These are phyloP conservation scores for Ceratobasidium sp. DNA, from an alignment of 1,284 basidiomycete genomes.

Conservation along the genomic window DNA sequence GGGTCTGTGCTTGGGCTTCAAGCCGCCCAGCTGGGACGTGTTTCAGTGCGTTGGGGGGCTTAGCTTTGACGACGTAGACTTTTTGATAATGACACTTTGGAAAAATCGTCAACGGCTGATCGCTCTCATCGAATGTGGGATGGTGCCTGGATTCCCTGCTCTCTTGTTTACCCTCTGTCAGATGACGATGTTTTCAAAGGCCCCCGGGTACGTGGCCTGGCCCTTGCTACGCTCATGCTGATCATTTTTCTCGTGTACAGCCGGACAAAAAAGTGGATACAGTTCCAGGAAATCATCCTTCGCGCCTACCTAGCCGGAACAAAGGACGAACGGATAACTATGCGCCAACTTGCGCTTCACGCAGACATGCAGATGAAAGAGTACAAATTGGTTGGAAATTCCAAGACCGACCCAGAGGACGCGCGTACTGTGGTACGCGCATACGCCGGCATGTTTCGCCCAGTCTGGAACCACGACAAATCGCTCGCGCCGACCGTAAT, in stretches of 20 bases:
- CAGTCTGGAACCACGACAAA: background rate
- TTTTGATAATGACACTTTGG: conserved; percentile 21
- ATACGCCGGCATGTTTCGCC: conserved; percentile 7
- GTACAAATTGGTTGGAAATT: background rate
- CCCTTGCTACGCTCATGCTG: background rate
- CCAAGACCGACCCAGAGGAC: conserved; percentile 5
- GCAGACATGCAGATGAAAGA: background rate
- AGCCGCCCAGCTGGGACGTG: background rate
- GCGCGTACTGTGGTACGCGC: background rate
- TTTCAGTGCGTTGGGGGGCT: conserved; percentile 10
- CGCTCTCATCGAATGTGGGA: background rate
- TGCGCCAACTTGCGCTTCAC: conserved; percentile 1
- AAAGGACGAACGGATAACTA: background rate
- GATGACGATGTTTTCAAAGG: conserved; percentile 9
- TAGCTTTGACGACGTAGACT: conserved; percentile 7
- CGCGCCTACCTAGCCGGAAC: conserved; percentile 5
- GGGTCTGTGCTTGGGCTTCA: background rate
- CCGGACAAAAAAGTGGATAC: background rate
- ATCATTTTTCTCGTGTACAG: background rate
- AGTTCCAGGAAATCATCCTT: conserved; percentile 5
- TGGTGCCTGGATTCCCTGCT: conserved; percentile 14
- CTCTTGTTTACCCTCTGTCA: conserved; percentile 10
- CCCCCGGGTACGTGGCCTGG: background rate
- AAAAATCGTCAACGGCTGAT: conserved; percentile 3
- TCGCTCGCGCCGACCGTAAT: background rate